phyloP scores from a whole-genome alignment of 352 stramenopile genomes.

The Blastocystis sp. region DNA sequence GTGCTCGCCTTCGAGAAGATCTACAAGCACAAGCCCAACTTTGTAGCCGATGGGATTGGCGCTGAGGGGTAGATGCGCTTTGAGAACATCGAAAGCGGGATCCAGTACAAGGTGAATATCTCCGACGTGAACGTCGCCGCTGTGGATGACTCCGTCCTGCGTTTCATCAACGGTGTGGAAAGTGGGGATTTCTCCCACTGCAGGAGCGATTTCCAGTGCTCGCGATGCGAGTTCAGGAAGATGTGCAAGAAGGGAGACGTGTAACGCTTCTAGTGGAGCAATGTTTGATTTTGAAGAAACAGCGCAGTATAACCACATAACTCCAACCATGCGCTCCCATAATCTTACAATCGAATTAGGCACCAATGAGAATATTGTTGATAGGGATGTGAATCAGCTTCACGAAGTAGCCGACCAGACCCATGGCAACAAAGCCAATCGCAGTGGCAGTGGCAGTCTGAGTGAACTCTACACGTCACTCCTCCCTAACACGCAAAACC shows the following conservation, averaged over 20 bases:
- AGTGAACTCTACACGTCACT: slow-evolving; percentile 83
- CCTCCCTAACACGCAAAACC: slow-evolving; percentile 73
- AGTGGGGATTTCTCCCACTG: slow-evolving; percentile 21
- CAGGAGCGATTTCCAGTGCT: slow-evolving; percentile 31
- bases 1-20: slow-evolving; percentile 16
- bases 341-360: slow-evolving; percentile 74
- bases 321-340: slow-evolving; percentile 22
- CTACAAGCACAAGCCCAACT: neutral
- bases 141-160: neutral
- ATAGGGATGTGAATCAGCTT: slow-evolving; percentile 99
- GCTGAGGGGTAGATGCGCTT: slow-evolving; percentile 40
- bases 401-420: slow-evolving; percentile 99
- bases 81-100: slow-evolving; percentile 53
- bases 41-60: neutral
- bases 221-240: slow-evolving; percentile 47
- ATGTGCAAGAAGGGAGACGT: neutral
- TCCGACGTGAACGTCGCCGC: neutral
- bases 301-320: slow-evolving; percentile 29
- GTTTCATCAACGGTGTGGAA: slow-evolving; percentile 16
- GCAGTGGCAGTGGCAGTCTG: slow-evolving; percentile 88
- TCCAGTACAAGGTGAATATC: slow-evolving; percentile 1
- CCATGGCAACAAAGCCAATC: slow-evolving; percentile 97
- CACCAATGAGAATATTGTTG: slow-evolving; percentile 97
- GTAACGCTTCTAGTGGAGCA: neutral
- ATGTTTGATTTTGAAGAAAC: neutral